Evolutionary conservation across 768 basidiomycete species (phyloP).

Genomic region (Termitomyces sp.): DNA sequence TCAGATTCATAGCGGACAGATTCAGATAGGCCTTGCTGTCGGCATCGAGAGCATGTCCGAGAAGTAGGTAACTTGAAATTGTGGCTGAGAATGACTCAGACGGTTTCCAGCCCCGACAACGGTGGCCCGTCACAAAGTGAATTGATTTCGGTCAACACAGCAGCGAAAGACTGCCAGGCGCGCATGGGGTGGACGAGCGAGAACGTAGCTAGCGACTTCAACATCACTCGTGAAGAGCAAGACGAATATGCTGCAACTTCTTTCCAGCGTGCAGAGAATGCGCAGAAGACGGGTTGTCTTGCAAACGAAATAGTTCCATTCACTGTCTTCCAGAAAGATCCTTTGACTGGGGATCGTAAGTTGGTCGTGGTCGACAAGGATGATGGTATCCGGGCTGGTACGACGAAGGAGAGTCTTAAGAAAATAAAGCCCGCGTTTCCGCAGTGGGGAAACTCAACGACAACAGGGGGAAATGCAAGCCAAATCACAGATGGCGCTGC

Average conservation of each 20-base stretch:
- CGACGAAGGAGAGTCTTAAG: constrained; percentile 56
- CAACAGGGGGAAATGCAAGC: constrained; percentile 84
- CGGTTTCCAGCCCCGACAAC: constrained; percentile 47
- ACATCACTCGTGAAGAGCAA: constrained; percentile 68
- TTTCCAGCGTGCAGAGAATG: constrained; percentile 73
- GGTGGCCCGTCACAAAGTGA: constrained; percentile 60
- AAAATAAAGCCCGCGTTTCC: constrained; percentile 77
- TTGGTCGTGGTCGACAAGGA: constrained; percentile 59
- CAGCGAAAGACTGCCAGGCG: constrained; percentile 55
- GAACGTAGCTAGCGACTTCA: constrained; percentile 74
- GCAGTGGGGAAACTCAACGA: constrained; percentile 69
- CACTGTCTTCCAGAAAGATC: constrained; percentile 55
- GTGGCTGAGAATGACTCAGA: not conserved
- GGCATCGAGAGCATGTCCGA: constrained; percentile 88
- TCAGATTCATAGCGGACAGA: constrained; percentile 71
- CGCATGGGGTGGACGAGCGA: constrained; percentile 92
- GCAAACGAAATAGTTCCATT: constrained; percentile 71
- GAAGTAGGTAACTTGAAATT: constrained; percentile 38
- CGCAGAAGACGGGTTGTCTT: constrained; percentile 64
- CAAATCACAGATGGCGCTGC: constrained; percentile 86
- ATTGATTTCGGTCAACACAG: constrained; percentile 46
- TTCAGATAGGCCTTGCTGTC: constrained; percentile 72
- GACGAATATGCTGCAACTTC: constrained; percentile 71
- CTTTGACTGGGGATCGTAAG: constrained; percentile 45
- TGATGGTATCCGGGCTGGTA: constrained; percentile 74